Evolutionary conservation across 306 rosid genomes (phyloP).

Genomic region (Dryas drummondii): DNA sequence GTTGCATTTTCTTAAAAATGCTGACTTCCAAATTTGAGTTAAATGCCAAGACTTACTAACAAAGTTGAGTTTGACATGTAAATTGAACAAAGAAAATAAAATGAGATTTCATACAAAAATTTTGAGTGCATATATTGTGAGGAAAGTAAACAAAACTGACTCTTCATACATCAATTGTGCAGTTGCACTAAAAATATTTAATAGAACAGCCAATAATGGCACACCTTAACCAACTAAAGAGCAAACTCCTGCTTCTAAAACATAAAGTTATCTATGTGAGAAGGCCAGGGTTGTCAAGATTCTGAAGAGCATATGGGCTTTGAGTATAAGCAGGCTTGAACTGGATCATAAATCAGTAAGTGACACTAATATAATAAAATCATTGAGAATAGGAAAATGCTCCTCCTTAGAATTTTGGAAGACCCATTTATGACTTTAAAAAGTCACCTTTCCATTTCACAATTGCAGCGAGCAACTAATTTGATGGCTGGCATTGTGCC

Average conservation of each 20-base stretch:
- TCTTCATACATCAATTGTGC: neutral
- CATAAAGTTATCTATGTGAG: neutral
- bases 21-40: neutral
- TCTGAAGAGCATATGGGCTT: neutral
- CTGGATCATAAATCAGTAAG: slow-evolving; percentile 1
- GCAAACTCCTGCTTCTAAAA: slow-evolving; percentile 1
- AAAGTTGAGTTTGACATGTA: neutral
- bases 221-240: neutral
- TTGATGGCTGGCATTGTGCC: neutral
- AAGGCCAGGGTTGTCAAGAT: neutral
- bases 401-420: neutral
- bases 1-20: neutral
- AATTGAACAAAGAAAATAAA: slow-evolving; percentile 3
- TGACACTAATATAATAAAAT: neutral
- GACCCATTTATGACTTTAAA: slow-evolving; percentile 13
- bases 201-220: slow-evolving; percentile 1
- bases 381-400: neutral
- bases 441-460: neutral
- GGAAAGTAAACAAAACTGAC: neutral
- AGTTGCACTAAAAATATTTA: neutral
- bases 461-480: slow-evolving; percentile 9
- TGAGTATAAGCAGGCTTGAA: neutral
- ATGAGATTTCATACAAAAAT: neutral
- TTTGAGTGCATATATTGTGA: neutral
- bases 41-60: neutral